Conservation (phyloP, 2,329 filamentous ascomycete species). For the Verticillium nubilum region DNA sequence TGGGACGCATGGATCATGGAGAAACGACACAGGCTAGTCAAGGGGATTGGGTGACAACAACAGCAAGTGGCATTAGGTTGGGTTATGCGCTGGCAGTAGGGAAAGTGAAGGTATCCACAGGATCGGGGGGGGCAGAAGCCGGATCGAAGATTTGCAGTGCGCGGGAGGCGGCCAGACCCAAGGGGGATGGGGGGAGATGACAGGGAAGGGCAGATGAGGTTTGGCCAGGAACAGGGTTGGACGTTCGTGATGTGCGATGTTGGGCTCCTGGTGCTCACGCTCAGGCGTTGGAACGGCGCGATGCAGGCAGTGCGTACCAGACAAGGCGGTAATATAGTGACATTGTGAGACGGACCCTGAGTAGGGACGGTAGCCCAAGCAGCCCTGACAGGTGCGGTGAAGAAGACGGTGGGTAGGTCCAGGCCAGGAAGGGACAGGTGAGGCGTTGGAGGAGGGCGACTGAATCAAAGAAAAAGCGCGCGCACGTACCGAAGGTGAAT, state of each 20-base stretch:
- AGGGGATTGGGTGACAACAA: constrained; percentile 6
- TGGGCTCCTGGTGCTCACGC: neutral
- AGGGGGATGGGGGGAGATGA: neutral
- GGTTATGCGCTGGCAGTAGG: constrained; percentile 14
- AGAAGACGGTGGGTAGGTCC: neutral
- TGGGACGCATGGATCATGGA: neutral
- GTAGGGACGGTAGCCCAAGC: neutral
- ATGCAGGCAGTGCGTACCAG: neutral
- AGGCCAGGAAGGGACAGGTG: neutral
- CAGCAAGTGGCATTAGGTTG: constrained; percentile 10
- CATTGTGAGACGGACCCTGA: neutral
- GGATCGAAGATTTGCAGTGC: constrained; percentile 9
- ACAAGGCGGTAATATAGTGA: neutral
- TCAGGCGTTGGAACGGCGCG: neutral
- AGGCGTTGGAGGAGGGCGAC: neutral
- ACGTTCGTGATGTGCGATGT: neutral
- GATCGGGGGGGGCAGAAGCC: neutral
- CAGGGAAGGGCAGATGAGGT: neutral
- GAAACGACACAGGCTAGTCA: neutral
- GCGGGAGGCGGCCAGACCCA: constrained; percentile 2
- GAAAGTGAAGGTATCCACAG: constrained; percentile 15
- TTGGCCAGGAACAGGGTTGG: neutral
- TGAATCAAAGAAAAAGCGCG: neutral
- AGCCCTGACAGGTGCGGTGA: neutral
- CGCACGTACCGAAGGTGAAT: neutral